Base-by-base conservation (phyloP, 2,329 filamentous ascomycete species). In the Colletotrichum zoysiae region DNA sequence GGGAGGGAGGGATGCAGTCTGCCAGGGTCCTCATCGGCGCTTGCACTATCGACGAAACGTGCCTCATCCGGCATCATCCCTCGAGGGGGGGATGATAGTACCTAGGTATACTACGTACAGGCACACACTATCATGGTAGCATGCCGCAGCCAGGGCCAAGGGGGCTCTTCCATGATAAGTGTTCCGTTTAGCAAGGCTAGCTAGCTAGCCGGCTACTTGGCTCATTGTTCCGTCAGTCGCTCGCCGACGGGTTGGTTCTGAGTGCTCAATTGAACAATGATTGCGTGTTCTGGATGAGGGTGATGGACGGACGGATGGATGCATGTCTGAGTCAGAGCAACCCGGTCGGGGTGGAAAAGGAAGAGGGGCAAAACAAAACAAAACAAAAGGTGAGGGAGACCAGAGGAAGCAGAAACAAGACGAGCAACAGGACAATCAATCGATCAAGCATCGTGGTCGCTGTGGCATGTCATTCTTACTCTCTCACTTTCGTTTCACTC, bases 31-130 rank as follows among this genome's bases (percentile, higher is more conserved):
- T 62, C 59, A 48, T 38, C 59, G 50, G 38, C 58, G 16, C 30
- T 63, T 50, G 26, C 63, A 67, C 66, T 68, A 68, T 68, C 23
- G 66, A 68, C 66, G 66, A 58, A 55, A 68, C 66, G 66, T 58
- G 59, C 59, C 50, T 68, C n/a, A 48, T 42, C 60, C 30, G 51
- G 66, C 66, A 65, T 68, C 60, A 65, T 65, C 51, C 66, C 60
- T 65, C 60, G 46, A 30, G 44, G 12, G n/a, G 42, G 42, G 42
- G 18, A 40, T 40, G 14, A 7, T 38, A 30, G 30, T 5, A n/a
- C n/a, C n/a, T n/a, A 30, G 30, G 30, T 30, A 30, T 26, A 26
- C 26, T 26, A 26, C 26, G 26, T 26, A 35, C 35, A 35, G 35
- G 40, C 5, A 42, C 3, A 4, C 5, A 44, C 8, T 44, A 44